Percentiles rank a stretch among this genome's conserved stretches.
phyloP scores from a whole-genome alignment of 805 yeast species.

The Zygotorulaspora danielsina region DNA sequence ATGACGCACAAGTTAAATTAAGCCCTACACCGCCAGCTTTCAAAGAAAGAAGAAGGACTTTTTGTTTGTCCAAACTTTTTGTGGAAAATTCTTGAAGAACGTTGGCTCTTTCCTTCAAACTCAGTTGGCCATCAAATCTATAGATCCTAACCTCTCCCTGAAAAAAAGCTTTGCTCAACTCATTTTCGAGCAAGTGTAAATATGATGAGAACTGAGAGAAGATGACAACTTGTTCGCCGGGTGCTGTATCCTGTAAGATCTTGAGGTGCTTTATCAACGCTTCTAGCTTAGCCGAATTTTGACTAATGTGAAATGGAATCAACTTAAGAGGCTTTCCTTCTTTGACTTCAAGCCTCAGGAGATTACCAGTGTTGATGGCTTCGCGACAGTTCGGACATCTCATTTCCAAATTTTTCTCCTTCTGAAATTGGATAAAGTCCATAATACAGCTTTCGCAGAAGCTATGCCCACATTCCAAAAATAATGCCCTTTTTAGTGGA shows the following conservation, averaged over 20 bases:
- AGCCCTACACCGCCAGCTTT: slow-evolving; percentile 96
- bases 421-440: slow-evolving; percentile 71
- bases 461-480: slow-evolving; percentile 77
- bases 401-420: slow-evolving; percentile 40
- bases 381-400: slow-evolving; percentile 77
- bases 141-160: slow-evolving; percentile 37
- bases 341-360: slow-evolving; percentile 32
- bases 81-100: slow-evolving; percentile 53
- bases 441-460: slow-evolving; percentile 70
- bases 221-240: slow-evolving; percentile 73
- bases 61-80: slow-evolving; percentile 32
- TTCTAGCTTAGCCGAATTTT: slow-evolving; percentile 65
- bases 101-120: slow-evolving; percentile 57
- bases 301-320: slow-evolving; percentile 28
- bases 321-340: slow-evolving; percentile 19
- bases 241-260: slow-evolving; percentile 48
- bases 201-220: slow-evolving; percentile 88
- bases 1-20: slow-evolving; percentile 77
- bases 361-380: slow-evolving; percentile 48
- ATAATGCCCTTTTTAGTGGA: slow-evolving; percentile 46
- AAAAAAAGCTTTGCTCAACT: slow-evolving; percentile 48
- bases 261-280: slow-evolving; percentile 61
- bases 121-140: slow-evolving; percentile 80
- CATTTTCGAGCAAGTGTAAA: slow-evolving; percentile 67
- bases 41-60: slow-evolving; percentile 63